Percentiles rank a stretch among this genome's conserved stretches.
These are phyloP conservation scores for Irpex sp. DNA, from an alignment of 1,284 basidiomycete species.

Conservation along the genomic window DNA sequence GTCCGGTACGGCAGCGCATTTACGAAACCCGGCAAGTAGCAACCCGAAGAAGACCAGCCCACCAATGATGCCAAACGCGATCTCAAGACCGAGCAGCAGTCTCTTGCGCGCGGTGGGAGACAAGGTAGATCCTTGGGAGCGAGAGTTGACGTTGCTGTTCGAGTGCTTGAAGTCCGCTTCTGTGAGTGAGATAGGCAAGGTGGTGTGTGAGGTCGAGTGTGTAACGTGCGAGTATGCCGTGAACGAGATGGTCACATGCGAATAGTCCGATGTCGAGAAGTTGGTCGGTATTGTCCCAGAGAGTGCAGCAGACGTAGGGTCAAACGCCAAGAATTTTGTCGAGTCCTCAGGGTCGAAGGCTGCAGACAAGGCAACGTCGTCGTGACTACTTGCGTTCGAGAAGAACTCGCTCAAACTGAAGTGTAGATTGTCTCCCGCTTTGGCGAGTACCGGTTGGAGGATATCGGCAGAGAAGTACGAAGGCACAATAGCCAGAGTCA, in stretches of 20 bases:
- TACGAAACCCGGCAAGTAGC: constrained; percentile 50
- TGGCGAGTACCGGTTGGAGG: constrained; percentile 52
- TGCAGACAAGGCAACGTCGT: constrained; percentile 47
- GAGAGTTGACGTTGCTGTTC: constrained; percentile 23
- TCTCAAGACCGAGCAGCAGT: constrained; percentile 53
- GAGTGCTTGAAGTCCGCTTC: constrained; percentile 30
- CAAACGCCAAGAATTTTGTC: constrained; percentile 45
- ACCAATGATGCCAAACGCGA: constrained; percentile 62
- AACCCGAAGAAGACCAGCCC: constrained; percentile 52
- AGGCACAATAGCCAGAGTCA: constrained; percentile 61
- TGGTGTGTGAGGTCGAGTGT: constrained; percentile 68
- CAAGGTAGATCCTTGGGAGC: constrained; percentile 20
- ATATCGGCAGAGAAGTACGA: constrained; percentile 64
- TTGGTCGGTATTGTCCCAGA: constrained; percentile 51
- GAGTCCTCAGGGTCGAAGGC: constrained; percentile 47
- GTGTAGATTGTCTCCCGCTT: constrained; percentile 40
- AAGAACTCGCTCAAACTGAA: constrained; percentile 52
- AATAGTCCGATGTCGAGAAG: constrained; percentile 18
- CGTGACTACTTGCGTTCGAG: constrained; percentile 39
- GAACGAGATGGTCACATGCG: constrained; percentile 50
- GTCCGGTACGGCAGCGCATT: constrained; percentile 53
- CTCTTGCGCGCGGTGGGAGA: constrained; percentile 41
- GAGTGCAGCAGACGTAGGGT: constrained; percentile 41
- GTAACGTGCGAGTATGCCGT: constrained; percentile 62
- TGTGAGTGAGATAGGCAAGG: constrained; percentile 50